These are phyloP conservation scores for Stellera chamaejasme DNA, from an alignment of 345 rosid species.

Conservation along the genomic window DNA sequence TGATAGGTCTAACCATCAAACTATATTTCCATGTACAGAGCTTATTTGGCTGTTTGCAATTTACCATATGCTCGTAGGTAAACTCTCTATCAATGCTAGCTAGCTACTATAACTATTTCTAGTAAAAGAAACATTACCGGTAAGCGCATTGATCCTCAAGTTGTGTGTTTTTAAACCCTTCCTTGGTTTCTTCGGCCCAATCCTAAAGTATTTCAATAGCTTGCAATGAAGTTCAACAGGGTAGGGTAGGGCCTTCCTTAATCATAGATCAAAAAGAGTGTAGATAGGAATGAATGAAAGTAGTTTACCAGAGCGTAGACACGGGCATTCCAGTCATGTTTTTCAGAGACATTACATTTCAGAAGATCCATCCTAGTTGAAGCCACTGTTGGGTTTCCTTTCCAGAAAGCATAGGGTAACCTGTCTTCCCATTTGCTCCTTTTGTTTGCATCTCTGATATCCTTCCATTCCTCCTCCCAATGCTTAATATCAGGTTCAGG, in stretches of 20 bases:
- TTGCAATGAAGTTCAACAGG: no score
- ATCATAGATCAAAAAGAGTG: no score
- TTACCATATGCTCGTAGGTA: no score
- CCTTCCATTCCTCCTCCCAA: slow-evolving; percentile 26
- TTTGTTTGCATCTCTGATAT: slow-evolving; percentile 33
- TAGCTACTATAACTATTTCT: no score
- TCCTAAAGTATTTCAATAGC: slow-evolving; percentile 20
- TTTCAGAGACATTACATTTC: slow-evolving; percentile 19
- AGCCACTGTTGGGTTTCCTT: slow-evolving; percentile 24
- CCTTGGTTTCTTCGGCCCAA: slow-evolving; percentile 29
- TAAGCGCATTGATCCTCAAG: slow-evolving; percentile 46
- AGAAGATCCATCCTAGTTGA: slow-evolving; percentile 32
- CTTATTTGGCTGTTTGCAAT: no score
- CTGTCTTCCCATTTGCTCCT: slow-evolving; percentile 28
- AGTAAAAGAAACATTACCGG: slow-evolving; percentile 21
- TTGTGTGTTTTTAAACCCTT: slow-evolving; percentile 38
- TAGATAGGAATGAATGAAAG: no score
- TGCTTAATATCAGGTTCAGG: slow-evolving; percentile 45
- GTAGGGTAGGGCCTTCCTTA: no score
- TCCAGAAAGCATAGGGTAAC: slow-evolving; percentile 22
- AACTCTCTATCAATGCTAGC: no score
- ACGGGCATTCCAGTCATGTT: slow-evolving; percentile 33
- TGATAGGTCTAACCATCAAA: no score
- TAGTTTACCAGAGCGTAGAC: slow-evolving; percentile 20
- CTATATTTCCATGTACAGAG: no score